Conservation (phyloP, 1,284 basidiomycete species). For the Cystobasidium sp. region DNA sequence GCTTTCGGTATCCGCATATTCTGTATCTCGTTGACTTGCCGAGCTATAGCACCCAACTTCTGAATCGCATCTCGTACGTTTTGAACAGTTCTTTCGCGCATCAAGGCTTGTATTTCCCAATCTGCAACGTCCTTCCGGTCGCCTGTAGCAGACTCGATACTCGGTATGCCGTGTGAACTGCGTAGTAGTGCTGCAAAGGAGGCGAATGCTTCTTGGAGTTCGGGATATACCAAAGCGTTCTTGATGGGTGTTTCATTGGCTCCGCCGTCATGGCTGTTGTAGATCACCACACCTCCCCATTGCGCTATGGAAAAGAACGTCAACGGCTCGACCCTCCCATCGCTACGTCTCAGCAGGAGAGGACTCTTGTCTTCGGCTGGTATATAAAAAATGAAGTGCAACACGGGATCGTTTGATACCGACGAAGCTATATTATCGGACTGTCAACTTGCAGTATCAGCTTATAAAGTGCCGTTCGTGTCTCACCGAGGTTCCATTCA, state of each 20-base stretch:
- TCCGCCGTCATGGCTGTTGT: constrained; percentile 55
- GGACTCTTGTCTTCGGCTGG: constrained; percentile 74
- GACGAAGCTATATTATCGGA: constrained; percentile 66
- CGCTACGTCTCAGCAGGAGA: constrained; percentile 67
- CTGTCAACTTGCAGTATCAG: neutral
- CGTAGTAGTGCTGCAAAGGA: constrained; percentile 77
- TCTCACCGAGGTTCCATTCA: constrained; percentile 86
- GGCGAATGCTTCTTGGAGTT: constrained; percentile 67
- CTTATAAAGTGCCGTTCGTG: neutral
- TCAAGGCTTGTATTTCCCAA: constrained; percentile 79
- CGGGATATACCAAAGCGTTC: constrained; percentile 47
- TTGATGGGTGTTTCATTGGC: constrained; percentile 49
- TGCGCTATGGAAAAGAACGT: constrained; percentile 88
- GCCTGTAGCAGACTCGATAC: constrained; percentile 55
- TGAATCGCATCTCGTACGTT: constrained; percentile 71
- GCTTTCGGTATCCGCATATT: constrained; percentile 84
- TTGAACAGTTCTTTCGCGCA: constrained; percentile 72
- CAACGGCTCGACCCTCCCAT: constrained; percentile 62
- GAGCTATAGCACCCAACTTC: constrained; percentile 77
- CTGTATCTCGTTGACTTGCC: constrained; percentile 78
- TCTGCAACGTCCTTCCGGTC: constrained; percentile 50
- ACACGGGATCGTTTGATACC: constrained; percentile 83
- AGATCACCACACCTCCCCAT: constrained; percentile 87
- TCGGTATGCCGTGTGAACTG: constrained; percentile 75
- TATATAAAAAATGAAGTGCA: constrained; percentile 90